phyloP scores from a whole-genome alignment of 2,329 filamentous ascomycete genomes.

The Cryphonectria nitschkei region DNA sequence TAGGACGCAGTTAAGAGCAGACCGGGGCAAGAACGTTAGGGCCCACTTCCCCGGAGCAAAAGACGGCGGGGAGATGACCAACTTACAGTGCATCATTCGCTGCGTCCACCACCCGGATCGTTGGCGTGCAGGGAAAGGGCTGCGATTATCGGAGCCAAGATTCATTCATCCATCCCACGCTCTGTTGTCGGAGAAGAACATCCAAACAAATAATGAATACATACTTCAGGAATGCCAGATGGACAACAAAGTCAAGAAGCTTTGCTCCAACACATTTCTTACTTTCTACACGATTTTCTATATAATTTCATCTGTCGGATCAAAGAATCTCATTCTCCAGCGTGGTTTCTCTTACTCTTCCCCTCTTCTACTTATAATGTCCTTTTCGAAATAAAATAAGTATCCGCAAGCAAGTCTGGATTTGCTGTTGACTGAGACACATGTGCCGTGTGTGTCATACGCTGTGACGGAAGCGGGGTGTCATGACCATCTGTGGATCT shows the following conservation, averaged over 20 bases:
- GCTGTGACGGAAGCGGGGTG: not conserved
- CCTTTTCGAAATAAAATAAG: too few species aligned
- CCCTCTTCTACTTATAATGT: too few species aligned
- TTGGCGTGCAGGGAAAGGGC: not conserved
- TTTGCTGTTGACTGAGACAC: not conserved
- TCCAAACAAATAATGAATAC: not conserved
- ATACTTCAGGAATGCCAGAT: too few species aligned
- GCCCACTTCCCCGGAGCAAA: conserved; percentile 25
- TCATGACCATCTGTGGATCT: not conserved
- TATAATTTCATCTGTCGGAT: too few species aligned
- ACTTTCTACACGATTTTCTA: too few species aligned
- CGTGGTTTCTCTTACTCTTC: too few species aligned
- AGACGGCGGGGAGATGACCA: conserved; percentile 22
- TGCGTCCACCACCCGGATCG: conserved; percentile 1
- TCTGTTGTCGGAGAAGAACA: not conserved
- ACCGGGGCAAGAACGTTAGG: not conserved
- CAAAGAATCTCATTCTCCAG: too few species aligned
- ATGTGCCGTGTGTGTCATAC: not conserved
- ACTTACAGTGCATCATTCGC: conserved; percentile 24
- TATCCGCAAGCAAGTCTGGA: too few species aligned
- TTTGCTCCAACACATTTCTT: too few species aligned
- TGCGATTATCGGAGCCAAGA: not conserved
- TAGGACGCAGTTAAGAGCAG: not conserved
- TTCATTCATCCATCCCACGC: not conserved
- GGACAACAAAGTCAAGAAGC: too few species aligned